Percentiles rank a stretch among this genome's conserved stretches.
Conservation (phyloP, 1,284 basidiomycete species). For the Puccinia hordei region DNA sequence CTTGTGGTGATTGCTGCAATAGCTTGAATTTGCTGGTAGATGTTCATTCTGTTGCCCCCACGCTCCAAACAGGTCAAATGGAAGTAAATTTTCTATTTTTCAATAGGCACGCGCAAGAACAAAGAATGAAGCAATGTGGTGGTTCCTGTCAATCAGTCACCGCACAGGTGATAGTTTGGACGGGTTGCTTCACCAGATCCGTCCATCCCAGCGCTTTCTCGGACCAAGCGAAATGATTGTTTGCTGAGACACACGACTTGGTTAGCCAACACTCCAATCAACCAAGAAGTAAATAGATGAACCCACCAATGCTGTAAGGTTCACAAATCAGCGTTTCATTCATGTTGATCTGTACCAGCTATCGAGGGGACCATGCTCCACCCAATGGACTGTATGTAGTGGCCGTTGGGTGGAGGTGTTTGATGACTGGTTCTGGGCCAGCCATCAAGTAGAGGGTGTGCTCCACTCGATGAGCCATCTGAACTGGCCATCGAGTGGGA, state of each 20-base stretch:
- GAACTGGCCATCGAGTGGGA: no score
- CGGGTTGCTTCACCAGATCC: conserved; percentile 76
- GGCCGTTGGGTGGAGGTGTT: no score
- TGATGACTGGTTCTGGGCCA: no score
- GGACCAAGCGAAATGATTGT: conserved; percentile 67
- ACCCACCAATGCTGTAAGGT: conserved; percentile 77
- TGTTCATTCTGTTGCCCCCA: no score
- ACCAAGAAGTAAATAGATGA: not conserved
- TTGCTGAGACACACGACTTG: not conserved
- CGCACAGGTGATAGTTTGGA: conserved; percentile 81
- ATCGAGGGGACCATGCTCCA: no score
- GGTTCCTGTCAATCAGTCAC: conserved; percentile 80
- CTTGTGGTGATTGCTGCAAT: no score
- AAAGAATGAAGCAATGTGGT: conserved; percentile 85
- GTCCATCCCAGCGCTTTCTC: conserved; percentile 81
- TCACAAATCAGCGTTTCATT: conserved; percentile 77
- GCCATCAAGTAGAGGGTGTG: no score
- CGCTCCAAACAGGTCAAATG: no score
- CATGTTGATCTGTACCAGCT: no score
- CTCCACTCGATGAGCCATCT: no score
- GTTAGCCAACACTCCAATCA: not conserved
- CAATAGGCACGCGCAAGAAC: conserved; percentile 59
- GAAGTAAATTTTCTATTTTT: conserved; percentile 94
- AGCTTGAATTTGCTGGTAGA: no score
- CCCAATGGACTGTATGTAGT: no score